A percentile compares a stretch with the other conserved stretches of the same genome.
Evolutionary conservation across 2,329 filamentous ascomycete species (phyloP).

Genomic region (Ophiocordyceps robertsii): DNA sequence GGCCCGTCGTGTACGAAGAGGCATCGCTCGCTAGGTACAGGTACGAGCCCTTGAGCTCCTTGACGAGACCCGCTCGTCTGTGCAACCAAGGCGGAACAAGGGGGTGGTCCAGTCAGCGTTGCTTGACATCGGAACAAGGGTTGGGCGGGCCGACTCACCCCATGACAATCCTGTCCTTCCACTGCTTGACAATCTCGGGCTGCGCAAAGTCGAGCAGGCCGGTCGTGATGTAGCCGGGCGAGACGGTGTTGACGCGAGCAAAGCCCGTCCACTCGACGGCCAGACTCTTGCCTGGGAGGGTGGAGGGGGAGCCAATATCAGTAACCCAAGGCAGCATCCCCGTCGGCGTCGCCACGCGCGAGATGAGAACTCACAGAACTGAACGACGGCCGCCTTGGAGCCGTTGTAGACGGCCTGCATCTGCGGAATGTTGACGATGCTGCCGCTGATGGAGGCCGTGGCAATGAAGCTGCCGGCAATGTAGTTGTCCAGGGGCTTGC

Average conservation of each 20-base stretch:
- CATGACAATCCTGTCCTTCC: conserved; percentile 71
- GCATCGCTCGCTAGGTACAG: conserved; percentile 73
- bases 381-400: conserved; percentile 52
- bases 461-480: conserved; percentile 59
- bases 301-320: background rate
- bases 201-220: conserved; percentile 56
- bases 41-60: conserved; percentile 73
- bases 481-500: conserved; percentile 46
- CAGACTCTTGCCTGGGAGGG: conserved; percentile 38
- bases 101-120: background rate
- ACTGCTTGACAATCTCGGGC: conserved; percentile 54
- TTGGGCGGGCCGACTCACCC: conserved; percentile 28
- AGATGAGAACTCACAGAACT: conserved; percentile 32
- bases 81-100: background rate
- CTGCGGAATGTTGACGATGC: conserved; percentile 67
- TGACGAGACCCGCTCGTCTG: conserved; percentile 54
- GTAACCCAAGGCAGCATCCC: background rate
- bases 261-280: conserved; percentile 69
- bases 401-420: conserved; percentile 62
- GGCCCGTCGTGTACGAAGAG: conserved; percentile 67
- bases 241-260: conserved; percentile 58
- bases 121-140: background rate
- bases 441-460: conserved; percentile 66
- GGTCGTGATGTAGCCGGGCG: conserved; percentile 63
- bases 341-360: background rate